Base-by-base conservation (phyloP, 2,329 filamentous ascomycete species). In the Sporothrix phasma region DNA sequence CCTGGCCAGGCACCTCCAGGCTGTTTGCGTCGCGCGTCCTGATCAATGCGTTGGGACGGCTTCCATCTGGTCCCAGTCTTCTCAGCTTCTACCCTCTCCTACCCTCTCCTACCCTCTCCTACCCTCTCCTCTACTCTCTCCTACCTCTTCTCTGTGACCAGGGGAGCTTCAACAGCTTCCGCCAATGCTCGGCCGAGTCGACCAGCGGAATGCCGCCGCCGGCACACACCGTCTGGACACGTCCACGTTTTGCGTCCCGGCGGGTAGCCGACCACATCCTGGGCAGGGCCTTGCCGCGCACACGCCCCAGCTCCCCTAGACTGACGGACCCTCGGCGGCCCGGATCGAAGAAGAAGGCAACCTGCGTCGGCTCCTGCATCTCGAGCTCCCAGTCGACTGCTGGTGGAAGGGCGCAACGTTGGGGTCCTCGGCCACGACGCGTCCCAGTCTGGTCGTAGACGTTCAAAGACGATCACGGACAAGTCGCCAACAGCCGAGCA, bases 361-460 rank as follows among this genome's bases (percentile, higher is more conserved):
- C 74, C 5, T 87, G 69, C 68, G 80, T 77, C 0, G 82, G 66
- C 15, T 83, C 79, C 67, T 84, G 80, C 72, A 78, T 82, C 17
- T 79, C 75, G 1, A 88, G 75, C 74, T 88, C 86, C 85, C 86
- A 88, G 34, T 78, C 72, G 0, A 84, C 78, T 88, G 86, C 45
- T 79, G 72, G 8, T 72, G 72, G 72, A 83, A 87, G 0, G 74
- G 76, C 2, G 67, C 66, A 64, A 79, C 79, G 0, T 73, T 71
- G 19, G 78, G 73, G 58, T 84, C 79, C 62, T 85, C 80, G 15
- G 67, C 78, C 81, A 84, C 1, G 73, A 77, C 8, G 71, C 69
- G 69, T 85, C 79, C 86, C 85, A 88, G 70, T 82, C 77, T 5
- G 74, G 64, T 1, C 84, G 79, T 8, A 79, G 74, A 0, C 85